phyloP scores from a whole-genome alignment of 257 asterid genomes.

The Parsonsia alboflavescens region DNA sequence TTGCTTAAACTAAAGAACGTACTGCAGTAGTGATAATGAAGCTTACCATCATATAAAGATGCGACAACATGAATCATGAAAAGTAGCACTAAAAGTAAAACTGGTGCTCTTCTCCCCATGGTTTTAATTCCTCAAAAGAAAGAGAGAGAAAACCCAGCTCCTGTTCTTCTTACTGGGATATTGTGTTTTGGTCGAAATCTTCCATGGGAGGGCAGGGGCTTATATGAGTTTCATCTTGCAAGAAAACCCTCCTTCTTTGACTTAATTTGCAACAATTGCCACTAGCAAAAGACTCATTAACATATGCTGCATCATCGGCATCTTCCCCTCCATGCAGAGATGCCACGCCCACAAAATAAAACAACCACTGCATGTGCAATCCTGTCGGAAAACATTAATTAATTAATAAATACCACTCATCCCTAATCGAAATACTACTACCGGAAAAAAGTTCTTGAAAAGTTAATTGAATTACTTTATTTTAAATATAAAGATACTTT shows the following conservation, averaged over 20 bases:
- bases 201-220: constrained; percentile 18
- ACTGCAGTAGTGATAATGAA: too few species aligned
- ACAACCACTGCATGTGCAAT: constrained; percentile 19
- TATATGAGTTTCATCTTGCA: constrained; percentile 30
- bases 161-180: too few species aligned
- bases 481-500: too few species aligned
- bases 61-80: constrained; percentile 28
- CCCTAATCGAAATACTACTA: too few species aligned
- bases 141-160: not conserved
- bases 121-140: constrained; percentile 2
- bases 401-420: too few species aligned
- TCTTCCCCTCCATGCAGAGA: not conserved
- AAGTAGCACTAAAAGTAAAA: constrained; percentile 17
- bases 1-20: too few species aligned
- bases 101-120: constrained; percentile 27
- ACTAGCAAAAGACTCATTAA: not conserved
- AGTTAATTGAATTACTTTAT: too few species aligned
- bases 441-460: too few species aligned
- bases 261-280: constrained; percentile 30
- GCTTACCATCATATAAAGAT: constrained; percentile 38
- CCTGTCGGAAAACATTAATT: not conserved
- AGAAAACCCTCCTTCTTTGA: constrained; percentile 21
- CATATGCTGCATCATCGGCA: not conserved
- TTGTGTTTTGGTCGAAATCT: constrained; percentile 21
- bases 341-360: not conserved